Evolutionary conservation across 257 asterid species (phyloP).

Genomic region (Solanum dulcamara): DNA sequence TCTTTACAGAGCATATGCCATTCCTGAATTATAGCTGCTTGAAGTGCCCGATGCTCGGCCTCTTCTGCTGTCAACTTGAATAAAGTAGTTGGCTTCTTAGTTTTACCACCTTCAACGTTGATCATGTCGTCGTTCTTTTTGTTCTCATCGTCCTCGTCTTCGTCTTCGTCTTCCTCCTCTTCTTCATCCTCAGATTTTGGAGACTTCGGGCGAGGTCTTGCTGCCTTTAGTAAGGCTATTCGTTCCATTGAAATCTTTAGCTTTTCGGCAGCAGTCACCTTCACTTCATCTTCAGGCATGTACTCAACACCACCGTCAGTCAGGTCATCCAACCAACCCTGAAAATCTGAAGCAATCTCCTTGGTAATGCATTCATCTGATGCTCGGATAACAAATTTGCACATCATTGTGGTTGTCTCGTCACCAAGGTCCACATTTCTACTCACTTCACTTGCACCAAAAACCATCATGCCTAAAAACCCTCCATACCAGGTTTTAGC

Average conservation of each 20-base stretch:
- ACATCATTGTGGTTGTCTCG: constrained; percentile 86
- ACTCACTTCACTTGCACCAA: constrained; percentile 89
- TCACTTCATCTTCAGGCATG: constrained; percentile 92
- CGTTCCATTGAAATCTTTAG: constrained; percentile 74
- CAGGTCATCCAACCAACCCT: constrained; percentile 90
- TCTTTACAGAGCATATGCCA: constrained; percentile 81
- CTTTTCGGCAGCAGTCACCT: constrained; percentile 68
- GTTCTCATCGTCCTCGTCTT: constrained; percentile 22
- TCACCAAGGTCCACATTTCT: constrained; percentile 86
- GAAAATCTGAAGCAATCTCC: constrained; percentile 70
- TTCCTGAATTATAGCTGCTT: constrained; percentile 69
- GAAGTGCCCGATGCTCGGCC: constrained; percentile 84
- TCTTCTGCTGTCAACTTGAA: constrained; percentile 65
- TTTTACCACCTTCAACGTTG: constrained; percentile 33
- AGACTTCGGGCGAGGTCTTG: constrained; percentile 51
- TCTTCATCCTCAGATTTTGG: constrained; percentile 38
- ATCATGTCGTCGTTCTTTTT: constrained; percentile 10
- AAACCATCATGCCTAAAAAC: constrained; percentile 82
- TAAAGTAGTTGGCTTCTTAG: constrained; percentile 52
- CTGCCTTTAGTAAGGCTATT: constrained; percentile 74
- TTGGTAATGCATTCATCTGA: constrained; percentile 69
- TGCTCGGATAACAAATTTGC: constrained; percentile 85
- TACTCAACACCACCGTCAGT: constrained; percentile 76
- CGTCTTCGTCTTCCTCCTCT: constrained; percentile 23
- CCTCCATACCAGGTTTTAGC: constrained; percentile 92